These are phyloP conservation scores for Amphicarpaea edgeworthii DNA, from an alignment of 306 rosid genomes.

Conservation along the genomic window DNA sequence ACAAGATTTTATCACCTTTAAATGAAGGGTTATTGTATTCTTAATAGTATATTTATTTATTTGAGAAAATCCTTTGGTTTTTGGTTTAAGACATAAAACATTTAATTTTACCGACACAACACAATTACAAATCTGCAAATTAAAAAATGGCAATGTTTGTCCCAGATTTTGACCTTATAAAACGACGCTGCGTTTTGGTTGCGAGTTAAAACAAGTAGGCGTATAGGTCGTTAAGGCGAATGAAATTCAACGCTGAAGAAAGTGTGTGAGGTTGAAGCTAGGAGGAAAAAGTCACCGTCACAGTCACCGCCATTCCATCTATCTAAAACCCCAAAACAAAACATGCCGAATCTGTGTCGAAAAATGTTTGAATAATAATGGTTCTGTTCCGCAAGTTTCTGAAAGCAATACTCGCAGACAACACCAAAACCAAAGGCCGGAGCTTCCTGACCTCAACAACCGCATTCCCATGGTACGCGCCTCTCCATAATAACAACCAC, in stretches of 20 bases:
- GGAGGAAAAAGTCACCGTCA: neutral
- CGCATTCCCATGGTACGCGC: conserved; percentile 37
- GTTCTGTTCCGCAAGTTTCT: conserved; percentile 60
- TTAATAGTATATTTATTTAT: too few relatives aligned
- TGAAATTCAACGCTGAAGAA: conserved; percentile 21
- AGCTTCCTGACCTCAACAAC: conserved; percentile 61
- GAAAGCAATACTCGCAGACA: conserved; percentile 43
- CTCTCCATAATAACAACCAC: conserved; percentile 27
- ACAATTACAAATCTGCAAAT: too few relatives aligned
- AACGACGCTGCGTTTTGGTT: conserved; percentile 7
- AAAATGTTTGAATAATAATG: conserved; percentile 58
- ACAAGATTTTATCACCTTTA: too few relatives aligned
- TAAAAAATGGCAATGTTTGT: neutral
- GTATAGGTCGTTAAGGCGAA: neutral
- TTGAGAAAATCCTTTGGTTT: too few relatives aligned
- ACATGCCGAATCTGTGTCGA: too few relatives aligned
- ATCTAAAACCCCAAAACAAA: conserved; percentile 3
- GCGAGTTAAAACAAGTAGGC: neutral
- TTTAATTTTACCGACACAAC: neutral
- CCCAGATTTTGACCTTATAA: neutral
- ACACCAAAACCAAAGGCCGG: conserved; percentile 47
- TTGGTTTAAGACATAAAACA: too few relatives aligned
- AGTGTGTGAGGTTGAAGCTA: neutral
- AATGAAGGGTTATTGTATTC: too few relatives aligned
- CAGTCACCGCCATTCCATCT: too few relatives aligned